Conservation (phyloP, 2,329 filamentous ascomycete species). For the Phaeosphaeria sp. region DNA sequence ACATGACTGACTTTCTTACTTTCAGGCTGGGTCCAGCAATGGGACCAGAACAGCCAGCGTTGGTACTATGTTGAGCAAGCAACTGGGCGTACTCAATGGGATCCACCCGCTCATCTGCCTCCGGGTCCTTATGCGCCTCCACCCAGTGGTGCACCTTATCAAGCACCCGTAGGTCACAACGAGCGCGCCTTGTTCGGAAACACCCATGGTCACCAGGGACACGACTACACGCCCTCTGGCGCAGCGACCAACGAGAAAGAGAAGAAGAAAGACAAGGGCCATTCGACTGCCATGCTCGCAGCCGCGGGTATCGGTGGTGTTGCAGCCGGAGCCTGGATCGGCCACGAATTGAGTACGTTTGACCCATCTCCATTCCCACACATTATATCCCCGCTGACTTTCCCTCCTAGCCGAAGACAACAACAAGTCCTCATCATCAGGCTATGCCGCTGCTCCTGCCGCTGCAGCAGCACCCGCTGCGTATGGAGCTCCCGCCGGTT, state of each 20-base stretch:
- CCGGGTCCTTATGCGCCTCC: slow-evolving; percentile 42
- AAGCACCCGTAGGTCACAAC: slow-evolving; percentile 28
- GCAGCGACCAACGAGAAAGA: slow-evolving; percentile 34
- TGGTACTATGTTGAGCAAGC: slow-evolving; percentile 71
- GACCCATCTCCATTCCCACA: neutral
- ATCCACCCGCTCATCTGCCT: slow-evolving; percentile 56
- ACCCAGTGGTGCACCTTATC: slow-evolving; percentile 33
- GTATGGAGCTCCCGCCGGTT: slow-evolving; percentile 17
- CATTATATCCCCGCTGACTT: neutral
- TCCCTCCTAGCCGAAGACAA: slow-evolving; percentile 37
- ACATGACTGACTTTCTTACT: no score
- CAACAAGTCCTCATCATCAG: slow-evolving; percentile 26
- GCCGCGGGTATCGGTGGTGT: slow-evolving; percentile 65
- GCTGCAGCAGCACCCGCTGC: slow-evolving; percentile 19
- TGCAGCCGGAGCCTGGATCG: slow-evolving; percentile 65
- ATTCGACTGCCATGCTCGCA: slow-evolving; percentile 57
- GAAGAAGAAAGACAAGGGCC: slow-evolving; percentile 52
- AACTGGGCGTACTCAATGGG: slow-evolving; percentile 69
- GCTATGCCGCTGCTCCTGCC: slow-evolving; percentile 21
- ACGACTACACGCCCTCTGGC: slow-evolving; percentile 31
- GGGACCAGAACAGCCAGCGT: slow-evolving; percentile 65
- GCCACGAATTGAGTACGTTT: slow-evolving; percentile 61
- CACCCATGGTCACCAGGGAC: slow-evolving; percentile 32
- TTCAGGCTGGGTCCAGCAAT: slow-evolving; percentile 71
- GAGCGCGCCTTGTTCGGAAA: slow-evolving; percentile 39